Evolutionary conservation across 352 stramenopile genomes (phyloP), one percentile per base, ranked within the genome.

Genomic region (Globisporangium nunn): DNA sequence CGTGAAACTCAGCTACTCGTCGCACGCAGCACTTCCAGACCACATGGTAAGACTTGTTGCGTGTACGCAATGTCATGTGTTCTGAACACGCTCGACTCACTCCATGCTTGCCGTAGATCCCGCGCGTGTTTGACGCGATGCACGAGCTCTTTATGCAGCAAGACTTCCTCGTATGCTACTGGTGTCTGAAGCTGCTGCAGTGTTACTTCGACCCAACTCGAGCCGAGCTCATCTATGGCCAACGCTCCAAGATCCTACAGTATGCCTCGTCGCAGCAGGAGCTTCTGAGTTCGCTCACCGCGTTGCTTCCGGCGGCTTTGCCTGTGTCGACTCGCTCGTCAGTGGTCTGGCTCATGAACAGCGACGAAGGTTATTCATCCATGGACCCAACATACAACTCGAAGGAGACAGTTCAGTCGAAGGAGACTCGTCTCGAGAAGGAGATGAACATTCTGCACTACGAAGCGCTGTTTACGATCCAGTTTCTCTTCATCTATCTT

Each of bases 401-500:
- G 11, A 85, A 85, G 41, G 81, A 91, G 28, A 76, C 68, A 28
- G 59, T 71, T 30, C 61, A 78, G 41, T 67, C 78, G 11, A 85
- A 85, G 41, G 81, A 91, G 28, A 76, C 75, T 29, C 67, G 71
- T n/a, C 64, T 88, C 1, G 74, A 86, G 40, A 85, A 75, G 31
- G 68, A 88, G 23, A 87, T 91, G 66, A 87, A 72, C 44, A 73
- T 83, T 15, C 66, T 88, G 6, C 79, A 74, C 44, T 87, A 87
- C 52, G 81, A 91, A 52, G 71, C 76, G 43, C 63, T 88, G 28
- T 71, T 86, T 41, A 85, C 76, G 17, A 58, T 87, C 17, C 72
- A 91, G 50, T 71, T 85, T 48, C 68, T 87, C 33, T 44, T 84
- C n/a, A 64, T 85, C 33, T 78, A 78, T 31, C 60, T 91, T 46